Evolutionary conservation across 2,329 filamentous ascomycete species (phyloP), one percentile per base, ranked within the genome.

Genomic region (Trichoderma aggressivum): DNA sequence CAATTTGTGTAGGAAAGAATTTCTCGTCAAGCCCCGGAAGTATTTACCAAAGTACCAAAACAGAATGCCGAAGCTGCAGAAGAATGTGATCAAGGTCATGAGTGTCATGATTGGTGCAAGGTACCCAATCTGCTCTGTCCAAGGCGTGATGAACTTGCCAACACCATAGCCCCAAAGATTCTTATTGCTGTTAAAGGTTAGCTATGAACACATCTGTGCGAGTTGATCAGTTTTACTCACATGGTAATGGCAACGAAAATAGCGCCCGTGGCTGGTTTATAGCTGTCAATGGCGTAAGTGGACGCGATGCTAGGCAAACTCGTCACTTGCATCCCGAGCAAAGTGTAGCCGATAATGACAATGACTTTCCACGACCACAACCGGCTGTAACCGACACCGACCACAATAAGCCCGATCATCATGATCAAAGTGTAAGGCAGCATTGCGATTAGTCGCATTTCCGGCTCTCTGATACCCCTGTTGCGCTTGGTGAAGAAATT

Each of bases 281-380:
- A 68, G 36, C 65, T 68, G 36, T 68, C 65, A 28, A 68, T 30
- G n/a, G 65, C 65, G 56, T 68, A 68, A 16, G 65, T 68, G 21
- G 65, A 68, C 14, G 65, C 65, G 6, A 68, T 68, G 24, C 65
- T 68, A 2, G 65, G 55, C 21, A 68, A 50, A n/a, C 65, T 68
- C 21, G 65, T 68, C 56, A 68, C 65, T 60, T 68, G 65, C 65
- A 68, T 68, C 24, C 65, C 65, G 7, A 68, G 53, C 14, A 47
- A 60, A 34, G 65, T 59, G 21, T 68, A 68, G 16, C 65, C 65
- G 18, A 68, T 59, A 12, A 68, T 60, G 8, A 68, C 65, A 50
- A 68, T 68, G 3, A 68, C 65, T 47, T 68, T 30, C 65, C 65
- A 68, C 7, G 65, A 30, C 65, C 65, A 68, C 3, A 60, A 2